Evolutionary conservation across 345 rosid genomes (phyloP), one percentile per base, ranked within the genome.

Genomic region (Bruguiera gymnorhiza): DNA sequence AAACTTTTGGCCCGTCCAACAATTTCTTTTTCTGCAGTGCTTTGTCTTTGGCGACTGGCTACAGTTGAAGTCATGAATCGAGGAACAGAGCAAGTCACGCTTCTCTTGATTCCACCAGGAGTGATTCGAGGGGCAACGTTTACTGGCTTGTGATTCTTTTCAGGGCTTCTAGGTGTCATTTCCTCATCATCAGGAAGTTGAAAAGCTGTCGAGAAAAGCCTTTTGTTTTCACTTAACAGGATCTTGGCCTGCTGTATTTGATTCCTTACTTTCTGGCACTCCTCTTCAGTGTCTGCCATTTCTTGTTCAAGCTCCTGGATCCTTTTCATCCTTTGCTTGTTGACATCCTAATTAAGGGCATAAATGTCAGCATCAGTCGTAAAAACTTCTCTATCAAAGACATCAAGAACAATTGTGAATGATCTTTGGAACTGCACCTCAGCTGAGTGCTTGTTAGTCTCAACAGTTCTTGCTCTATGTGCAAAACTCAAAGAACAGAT

Each of bases 31-130:
- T 89, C 97, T 1, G 86, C 81, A 58, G 84, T 76, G 30, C 65
- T 73, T 81, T 82, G 88, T 76, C 97, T 91, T 57, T 84, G 88
- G 26, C 96, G 89, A 77, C 98, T 93, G n/a, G 98, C 89, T 4
- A 58, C 96, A 9, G 97, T 93, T 4, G 98, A 83, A 19, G 83
- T 73, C 98, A 93, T 93, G 82, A 91, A 93, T 55, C 93, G 86
- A 30, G 98, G 97, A 29, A 79, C 60, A 55, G 73, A 72, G 34
- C 80, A 71, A 9, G 62, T 62, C 56, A 24, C 60, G 18, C 21
- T 76, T 73, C 74, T 70, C 75, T 79, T 84, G 1, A 65, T 68
- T 43, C 67, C 59, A 63, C 77, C 81, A n/a, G 77, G 80, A 52
- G 81, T 63, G 65, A 76, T 26, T 70, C 19, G 72, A 6, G 83